Conservation (phyloP, 192 early-diverging fungal genomes). For the Rhizophagus prolifer region DNA sequence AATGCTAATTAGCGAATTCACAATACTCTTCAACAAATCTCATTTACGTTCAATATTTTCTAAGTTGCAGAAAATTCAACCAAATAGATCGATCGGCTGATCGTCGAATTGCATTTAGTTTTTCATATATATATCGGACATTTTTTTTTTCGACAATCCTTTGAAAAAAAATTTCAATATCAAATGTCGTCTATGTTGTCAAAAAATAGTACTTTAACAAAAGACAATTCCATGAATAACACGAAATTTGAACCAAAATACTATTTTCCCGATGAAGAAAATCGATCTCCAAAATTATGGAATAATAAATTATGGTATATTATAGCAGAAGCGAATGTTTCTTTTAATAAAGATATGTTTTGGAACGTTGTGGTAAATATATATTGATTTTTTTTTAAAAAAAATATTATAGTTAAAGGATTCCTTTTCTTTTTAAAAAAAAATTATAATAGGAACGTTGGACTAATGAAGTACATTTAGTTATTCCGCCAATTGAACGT, state of each 20-base stretch:
- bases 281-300: not conserved
- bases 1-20: too few species aligned
- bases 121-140: too few species aligned
- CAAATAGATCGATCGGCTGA: too few species aligned
- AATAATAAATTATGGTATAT: conserved; percentile 36
- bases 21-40: too few species aligned
- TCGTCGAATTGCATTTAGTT: too few species aligned
- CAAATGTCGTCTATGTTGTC: too few species aligned
- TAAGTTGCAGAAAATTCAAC: too few species aligned
- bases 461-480: conserved; percentile 46
- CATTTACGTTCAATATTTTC: too few species aligned
- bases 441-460: conserved; percentile 37
- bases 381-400: conserved; percentile 14
- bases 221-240: too few species aligned
- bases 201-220: too few species aligned
- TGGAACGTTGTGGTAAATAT: conserved; percentile 48
- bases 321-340: conserved; percentile 41
- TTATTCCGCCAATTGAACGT: conserved; percentile 53
- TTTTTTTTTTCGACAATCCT: too few species aligned
- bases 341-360: conserved; percentile 42
- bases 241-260: not conserved
- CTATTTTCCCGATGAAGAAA: not conserved
- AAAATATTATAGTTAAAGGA: not conserved
- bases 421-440: not conserved
- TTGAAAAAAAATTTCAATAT: too few species aligned